phyloP scores from a whole-genome alignment of 2,329 filamentous ascomycete genomes.

The Pseudocercospora macadamiae region DNA sequence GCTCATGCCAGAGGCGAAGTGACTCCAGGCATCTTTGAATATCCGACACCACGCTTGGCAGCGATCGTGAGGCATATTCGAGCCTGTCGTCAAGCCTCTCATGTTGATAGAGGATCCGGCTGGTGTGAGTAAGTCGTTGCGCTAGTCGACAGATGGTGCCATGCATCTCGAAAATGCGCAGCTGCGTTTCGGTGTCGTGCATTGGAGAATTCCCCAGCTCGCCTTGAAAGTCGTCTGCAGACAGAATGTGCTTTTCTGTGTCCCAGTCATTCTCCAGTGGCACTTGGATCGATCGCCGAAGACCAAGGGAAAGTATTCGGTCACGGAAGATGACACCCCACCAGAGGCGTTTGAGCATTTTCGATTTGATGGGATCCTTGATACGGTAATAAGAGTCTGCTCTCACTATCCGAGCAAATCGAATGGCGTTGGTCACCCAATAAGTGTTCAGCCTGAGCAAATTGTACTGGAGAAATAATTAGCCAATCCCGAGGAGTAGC shows the following conservation, averaged over 20 bases:
- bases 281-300: constrained; percentile 23
- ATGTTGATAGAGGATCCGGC: constrained; percentile 23
- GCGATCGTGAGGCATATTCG: constrained; percentile 19
- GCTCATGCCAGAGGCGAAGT: constrained; percentile 26
- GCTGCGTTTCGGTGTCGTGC: constrained; percentile 29
- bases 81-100: constrained; percentile 27
- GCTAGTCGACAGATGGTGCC: constrained; percentile 24
- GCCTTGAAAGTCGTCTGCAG: constrained; percentile 23
- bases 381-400: constrained; percentile 25
- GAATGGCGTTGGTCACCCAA: constrained; percentile 29
- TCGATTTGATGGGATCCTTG: constrained; percentile 22
- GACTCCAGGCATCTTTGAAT: constrained; percentile 21
- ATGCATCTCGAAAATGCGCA: constrained; percentile 26
- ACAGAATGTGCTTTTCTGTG: constrained; percentile 24
- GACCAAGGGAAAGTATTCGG: constrained; percentile 25
- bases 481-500: background rate
- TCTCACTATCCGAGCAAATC: constrained; percentile 25
- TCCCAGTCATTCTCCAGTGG: constrained; percentile 24
- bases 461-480: constrained; percentile 14
- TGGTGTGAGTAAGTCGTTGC: constrained; percentile 23
- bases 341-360: constrained; percentile 27
- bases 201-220: constrained; percentile 27
- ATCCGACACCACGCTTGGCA: constrained; percentile 20
- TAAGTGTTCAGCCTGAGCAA: constrained; percentile 27
- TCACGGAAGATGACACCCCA: constrained; percentile 29